Conservation (phyloP, 2,329 filamentous ascomycete genomes). For the Calonectria ilicicola region DNA sequence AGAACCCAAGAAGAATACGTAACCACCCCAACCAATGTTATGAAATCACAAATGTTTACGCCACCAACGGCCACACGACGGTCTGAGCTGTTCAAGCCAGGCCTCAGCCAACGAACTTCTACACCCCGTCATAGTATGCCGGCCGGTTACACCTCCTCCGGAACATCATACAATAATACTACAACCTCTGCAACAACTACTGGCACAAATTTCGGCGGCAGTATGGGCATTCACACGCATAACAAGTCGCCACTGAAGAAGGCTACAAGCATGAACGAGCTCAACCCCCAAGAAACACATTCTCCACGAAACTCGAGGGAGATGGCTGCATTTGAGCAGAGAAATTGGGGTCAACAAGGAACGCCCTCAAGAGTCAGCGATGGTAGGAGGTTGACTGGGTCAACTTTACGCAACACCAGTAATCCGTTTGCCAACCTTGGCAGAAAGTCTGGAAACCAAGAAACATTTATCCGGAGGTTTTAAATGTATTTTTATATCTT, state of each 20-base stretch:
- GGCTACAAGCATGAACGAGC: slow-evolving; percentile 72
- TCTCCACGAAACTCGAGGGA: slow-evolving; percentile 71
- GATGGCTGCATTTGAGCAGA: slow-evolving; percentile 70
- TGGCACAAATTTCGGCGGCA: slow-evolving; percentile 70
- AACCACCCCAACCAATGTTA: slow-evolving; percentile 49
- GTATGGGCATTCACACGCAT: slow-evolving; percentile 83
- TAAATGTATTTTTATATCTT: not conserved
- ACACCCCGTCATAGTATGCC: slow-evolving; percentile 51
- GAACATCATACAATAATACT: slow-evolving; percentile 34
- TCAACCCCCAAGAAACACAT: slow-evolving; percentile 54
- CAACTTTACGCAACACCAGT: slow-evolving; percentile 38
- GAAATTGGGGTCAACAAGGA: slow-evolving; percentile 50
- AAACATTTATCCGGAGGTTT: slow-evolving; percentile 43
- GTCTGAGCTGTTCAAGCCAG: slow-evolving; percentile 50
- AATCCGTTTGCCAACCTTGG: slow-evolving; percentile 56
- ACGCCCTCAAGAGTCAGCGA: slow-evolving; percentile 56
- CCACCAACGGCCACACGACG: slow-evolving; percentile 49
- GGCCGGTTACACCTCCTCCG: slow-evolving; percentile 44
- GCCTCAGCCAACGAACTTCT: slow-evolving; percentile 43
- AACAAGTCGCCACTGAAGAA: slow-evolving; percentile 88
- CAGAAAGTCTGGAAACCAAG: slow-evolving; percentile 51
- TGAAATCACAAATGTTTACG: slow-evolving; percentile 58
- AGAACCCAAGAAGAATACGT: slow-evolving; percentile 61
- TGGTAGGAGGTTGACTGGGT: slow-evolving; percentile 40
- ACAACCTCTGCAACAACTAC: slow-evolving; percentile 39